phyloP scores from a whole-genome alignment of 1,284 basidiomycete genomes.

The Pholiota adiposa region DNA sequence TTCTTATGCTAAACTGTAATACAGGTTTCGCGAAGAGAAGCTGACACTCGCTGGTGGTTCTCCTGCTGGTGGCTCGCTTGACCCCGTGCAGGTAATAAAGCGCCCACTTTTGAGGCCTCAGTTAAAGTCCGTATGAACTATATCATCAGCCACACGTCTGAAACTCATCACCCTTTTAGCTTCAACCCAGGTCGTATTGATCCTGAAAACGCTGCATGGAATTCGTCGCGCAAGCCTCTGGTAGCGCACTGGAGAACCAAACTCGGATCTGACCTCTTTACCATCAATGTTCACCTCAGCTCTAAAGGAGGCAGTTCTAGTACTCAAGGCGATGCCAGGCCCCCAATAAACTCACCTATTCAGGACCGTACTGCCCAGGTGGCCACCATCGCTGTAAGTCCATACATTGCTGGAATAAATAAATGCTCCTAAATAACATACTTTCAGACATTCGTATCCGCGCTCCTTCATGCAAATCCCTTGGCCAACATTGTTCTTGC shows the following conservation, averaged over 20 bases:
- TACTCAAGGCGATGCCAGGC: constrained; percentile 58
- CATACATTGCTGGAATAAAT: background rate
- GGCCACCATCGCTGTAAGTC: constrained; percentile 48
- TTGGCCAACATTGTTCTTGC: constrained; percentile 57
- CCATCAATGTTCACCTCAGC: constrained; percentile 63
- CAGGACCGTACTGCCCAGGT: constrained; percentile 56
- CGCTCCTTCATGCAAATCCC: constrained; percentile 47
- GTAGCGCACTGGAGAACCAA: constrained; percentile 60
- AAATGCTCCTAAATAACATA: background rate
- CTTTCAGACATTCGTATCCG: constrained; percentile 51
- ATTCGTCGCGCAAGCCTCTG: constrained; percentile 63
- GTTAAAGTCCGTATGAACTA: constrained; percentile 45
- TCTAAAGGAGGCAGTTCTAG: constrained; percentile 64
- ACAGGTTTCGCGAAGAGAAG: constrained; percentile 53
- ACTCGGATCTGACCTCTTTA: constrained; percentile 53
- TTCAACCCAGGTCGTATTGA: constrained; percentile 69
- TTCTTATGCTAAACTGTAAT: background rate
- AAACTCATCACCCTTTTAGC: constrained; percentile 33
- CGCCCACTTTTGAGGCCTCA: constrained; percentile 40
- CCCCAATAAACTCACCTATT: constrained; percentile 60
- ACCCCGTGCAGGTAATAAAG: constrained; percentile 45
- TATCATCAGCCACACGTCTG: background rate
- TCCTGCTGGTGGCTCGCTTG: constrained; percentile 50
- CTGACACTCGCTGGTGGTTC: constrained; percentile 54
- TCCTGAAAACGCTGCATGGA: constrained; percentile 59